Percentiles rank a stretch among this genome's conserved stretches.
These are phyloP conservation scores for Nigrospora oryzae DNA, from an alignment of 2,329 filamentous ascomycete species.

Conservation along the genomic window DNA sequence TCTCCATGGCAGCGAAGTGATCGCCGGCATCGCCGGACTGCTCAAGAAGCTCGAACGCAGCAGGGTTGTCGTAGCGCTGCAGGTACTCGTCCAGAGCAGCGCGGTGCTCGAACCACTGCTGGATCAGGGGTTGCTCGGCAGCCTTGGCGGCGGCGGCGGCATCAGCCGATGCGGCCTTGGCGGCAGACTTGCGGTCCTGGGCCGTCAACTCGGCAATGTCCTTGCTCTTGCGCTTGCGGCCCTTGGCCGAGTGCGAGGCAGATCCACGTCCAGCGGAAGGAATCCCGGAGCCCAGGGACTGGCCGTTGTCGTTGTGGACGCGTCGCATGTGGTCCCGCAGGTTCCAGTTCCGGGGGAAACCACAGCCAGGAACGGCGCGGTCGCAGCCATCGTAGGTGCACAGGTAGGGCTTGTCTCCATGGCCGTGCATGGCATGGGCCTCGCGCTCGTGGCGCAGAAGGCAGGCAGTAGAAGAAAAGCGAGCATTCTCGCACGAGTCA, in stretches of 20 bases:
- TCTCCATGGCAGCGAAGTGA: constrained; percentile 42
- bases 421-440: constrained; percentile 90
- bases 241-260: constrained; percentile 29
- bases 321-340: constrained; percentile 95
- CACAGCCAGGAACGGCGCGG: constrained; percentile 70
- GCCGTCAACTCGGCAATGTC: constrained; percentile 33
- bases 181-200: constrained; percentile 39
- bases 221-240: constrained; percentile 48
- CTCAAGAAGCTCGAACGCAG: constrained; percentile 43
- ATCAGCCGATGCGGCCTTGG: constrained; percentile 27
- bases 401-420: constrained; percentile 85
- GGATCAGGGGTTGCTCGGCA: constrained; percentile 32
- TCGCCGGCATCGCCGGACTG: constrained; percentile 43
- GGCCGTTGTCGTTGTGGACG: constrained; percentile 63
- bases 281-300: constrained; percentile 19
- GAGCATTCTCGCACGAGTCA: constrained; percentile 70
- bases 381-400: constrained; percentile 87
- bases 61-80: constrained; percentile 36
- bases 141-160: constrained; percentile 23
- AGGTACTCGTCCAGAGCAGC: constrained; percentile 54
- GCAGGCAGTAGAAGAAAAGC: constrained; percentile 93
- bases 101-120: constrained; percentile 55
- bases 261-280: constrained; percentile 27
- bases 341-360: constrained; percentile 94
- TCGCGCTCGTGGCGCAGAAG: constrained; percentile 91